Evolutionary conservation across 2,329 filamentous ascomycete genomes (phyloP).

Genomic region (Botrytis pseudocinerea): DNA sequence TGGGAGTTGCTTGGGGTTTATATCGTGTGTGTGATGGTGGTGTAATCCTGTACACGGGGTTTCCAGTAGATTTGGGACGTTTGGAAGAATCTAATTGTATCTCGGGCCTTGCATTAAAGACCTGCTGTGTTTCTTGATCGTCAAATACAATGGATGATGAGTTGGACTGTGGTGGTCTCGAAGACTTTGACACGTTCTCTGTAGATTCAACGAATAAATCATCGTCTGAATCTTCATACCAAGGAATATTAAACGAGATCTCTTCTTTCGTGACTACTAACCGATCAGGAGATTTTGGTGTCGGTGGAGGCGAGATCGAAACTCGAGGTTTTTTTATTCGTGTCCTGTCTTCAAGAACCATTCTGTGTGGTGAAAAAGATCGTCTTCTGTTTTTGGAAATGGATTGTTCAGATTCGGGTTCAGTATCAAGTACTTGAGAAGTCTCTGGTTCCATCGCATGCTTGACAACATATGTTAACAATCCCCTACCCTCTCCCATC

Average conservation of each 20-base stretch:
- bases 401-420: not conserved
- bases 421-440: not conserved
- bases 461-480: constrained; percentile 13
- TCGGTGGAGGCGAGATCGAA: not conserved
- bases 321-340: not conserved
- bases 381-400: not conserved
- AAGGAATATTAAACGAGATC: not conserved
- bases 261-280: not conserved
- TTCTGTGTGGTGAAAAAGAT: not conserved
- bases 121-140: not conserved
- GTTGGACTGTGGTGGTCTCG: not conserved
- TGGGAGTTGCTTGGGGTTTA: not conserved
- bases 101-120: not conserved
- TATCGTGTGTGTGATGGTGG: not conserved
- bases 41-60: fast-evolving
- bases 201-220: not conserved
- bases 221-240: not conserved
- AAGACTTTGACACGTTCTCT: not conserved
- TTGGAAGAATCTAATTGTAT: not conserved
- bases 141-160: not conserved
- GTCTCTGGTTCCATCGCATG: not conserved
- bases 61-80: not conserved
- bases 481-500: not conserved
- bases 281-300: not conserved
- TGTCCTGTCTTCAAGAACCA: not conserved